Conservation (phyloP, 495 filamentous ascomycete species). For the Pyrenula massariospora region DNA sequence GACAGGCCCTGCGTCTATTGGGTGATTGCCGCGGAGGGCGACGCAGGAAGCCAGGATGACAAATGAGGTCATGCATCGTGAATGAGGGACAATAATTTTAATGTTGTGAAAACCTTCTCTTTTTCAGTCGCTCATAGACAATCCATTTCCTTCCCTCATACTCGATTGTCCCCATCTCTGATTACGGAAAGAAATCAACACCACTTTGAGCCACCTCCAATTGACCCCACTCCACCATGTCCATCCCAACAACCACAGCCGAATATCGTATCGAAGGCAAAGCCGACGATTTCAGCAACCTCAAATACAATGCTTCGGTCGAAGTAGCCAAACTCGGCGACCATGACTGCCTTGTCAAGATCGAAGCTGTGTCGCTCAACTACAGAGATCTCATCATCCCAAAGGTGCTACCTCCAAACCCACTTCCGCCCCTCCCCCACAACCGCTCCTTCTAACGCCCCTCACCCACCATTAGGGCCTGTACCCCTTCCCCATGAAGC, state of each 20-base stretch:
- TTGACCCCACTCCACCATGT: too few species aligned
- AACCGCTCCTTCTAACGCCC: neutral
- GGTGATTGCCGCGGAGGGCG: too few species aligned
- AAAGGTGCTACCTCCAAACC: conserved; percentile 26
- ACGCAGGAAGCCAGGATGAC: too few species aligned
- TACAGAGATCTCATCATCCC: conserved; percentile 75
- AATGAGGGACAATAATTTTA: too few species aligned
- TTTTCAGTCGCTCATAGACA: too few species aligned
- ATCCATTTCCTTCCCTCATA: too few species aligned
- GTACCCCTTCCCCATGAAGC: conserved; percentile 51
- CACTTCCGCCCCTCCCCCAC: neutral
- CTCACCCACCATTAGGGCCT: conserved; percentile 29
- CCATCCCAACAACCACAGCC: conserved; percentile 38
- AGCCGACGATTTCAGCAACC: conserved; percentile 46
- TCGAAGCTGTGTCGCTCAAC: conserved; percentile 68
- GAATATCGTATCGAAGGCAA: conserved; percentile 51
- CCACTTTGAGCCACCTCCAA: too few species aligned
- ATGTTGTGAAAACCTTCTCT: too few species aligned
- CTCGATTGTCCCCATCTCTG: too few species aligned
- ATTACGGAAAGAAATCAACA: too few species aligned
- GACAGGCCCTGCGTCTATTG: too few species aligned
- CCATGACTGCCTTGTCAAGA: conserved; percentile 63
- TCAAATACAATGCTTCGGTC: conserved; percentile 40
- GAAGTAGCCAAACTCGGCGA: conserved; percentile 52
- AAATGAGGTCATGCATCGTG: too few species aligned